phyloP scores from a whole-genome alignment of 2,329 filamentous ascomycete genomes.

The Cercospora sp. region DNA sequence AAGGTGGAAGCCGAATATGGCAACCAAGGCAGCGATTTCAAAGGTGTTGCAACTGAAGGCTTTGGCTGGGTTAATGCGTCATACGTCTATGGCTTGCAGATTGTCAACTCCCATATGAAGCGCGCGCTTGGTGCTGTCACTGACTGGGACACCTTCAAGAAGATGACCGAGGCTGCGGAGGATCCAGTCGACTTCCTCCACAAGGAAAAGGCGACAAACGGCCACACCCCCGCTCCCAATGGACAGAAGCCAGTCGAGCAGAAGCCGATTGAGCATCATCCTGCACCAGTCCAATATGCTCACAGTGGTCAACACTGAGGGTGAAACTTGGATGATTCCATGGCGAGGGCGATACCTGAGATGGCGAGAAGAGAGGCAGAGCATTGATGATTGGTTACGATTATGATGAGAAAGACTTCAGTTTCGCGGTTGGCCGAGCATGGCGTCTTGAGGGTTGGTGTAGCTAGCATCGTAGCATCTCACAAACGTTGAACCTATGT shows the following conservation, averaged over 20 bases:
- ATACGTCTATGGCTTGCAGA: slow-evolving; percentile 88
- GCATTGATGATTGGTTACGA: slow-evolving; percentile 5
- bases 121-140: slow-evolving; percentile 86
- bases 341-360: neutral
- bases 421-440: neutral
- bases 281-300: slow-evolving; percentile 22
- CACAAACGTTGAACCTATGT: neutral
- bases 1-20: slow-evolving; percentile 96
- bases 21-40: slow-evolving; percentile 93
- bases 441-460: neutral
- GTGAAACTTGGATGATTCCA: neutral
- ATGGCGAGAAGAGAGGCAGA: neutral
- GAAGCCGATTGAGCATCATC: slow-evolving; percentile 19
- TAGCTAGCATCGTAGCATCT: neutral
- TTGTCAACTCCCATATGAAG: slow-evolving; percentile 84
- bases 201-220: slow-evolving; percentile 11
- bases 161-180: slow-evolving; percentile 46
- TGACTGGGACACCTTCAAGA: slow-evolving; percentile 78
- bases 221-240: neutral
- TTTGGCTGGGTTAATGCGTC: slow-evolving; percentile 99
- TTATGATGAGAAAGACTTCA: neutral
- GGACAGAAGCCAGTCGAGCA: slow-evolving; percentile 2
- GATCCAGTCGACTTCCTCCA: slow-evolving; percentile 11
- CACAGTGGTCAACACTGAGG: slow-evolving; percentile 1
- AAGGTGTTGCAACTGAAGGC: slow-evolving; percentile 91